These are phyloP conservation scores for Nelumbo lutea DNA, from an alignment of 164 flowering plant genomes.

Conservation along the genomic window DNA sequence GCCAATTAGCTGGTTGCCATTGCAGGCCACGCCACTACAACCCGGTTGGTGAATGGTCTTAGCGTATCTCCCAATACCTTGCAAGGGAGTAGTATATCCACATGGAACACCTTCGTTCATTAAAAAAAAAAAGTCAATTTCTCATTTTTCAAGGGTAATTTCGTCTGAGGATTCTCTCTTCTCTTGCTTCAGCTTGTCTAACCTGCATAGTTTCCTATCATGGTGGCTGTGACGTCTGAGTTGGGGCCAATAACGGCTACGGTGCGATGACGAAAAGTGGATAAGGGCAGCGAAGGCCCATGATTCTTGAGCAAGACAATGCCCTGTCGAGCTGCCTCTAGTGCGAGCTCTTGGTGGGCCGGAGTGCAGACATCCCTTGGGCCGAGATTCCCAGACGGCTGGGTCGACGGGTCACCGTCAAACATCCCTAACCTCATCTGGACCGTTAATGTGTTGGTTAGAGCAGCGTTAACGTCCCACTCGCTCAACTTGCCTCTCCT, in stretches of 20 bases:
- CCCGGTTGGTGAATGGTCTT: slow-evolving; percentile 29
- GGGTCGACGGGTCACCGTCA: slow-evolving; percentile 46
- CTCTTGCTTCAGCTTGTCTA: no score
- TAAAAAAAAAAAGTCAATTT: no score
- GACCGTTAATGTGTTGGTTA: slow-evolving; percentile 44
- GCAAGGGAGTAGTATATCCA: slow-evolving; percentile 46
- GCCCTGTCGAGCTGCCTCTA: slow-evolving; percentile 71
- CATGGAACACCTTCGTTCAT: no score
- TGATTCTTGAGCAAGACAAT: slow-evolving; percentile 55
- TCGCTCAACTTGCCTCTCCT: slow-evolving; percentile 37
- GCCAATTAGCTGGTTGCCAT: slow-evolving; percentile 19
- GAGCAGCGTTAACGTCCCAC: slow-evolving; percentile 39
- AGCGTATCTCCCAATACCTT: slow-evolving; percentile 36
- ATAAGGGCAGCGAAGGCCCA: slow-evolving; percentile 46
- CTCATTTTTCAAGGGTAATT: no score
- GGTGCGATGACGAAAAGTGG: slow-evolving; percentile 13
- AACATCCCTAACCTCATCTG: slow-evolving; percentile 74
- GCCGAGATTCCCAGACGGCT: slow-evolving; percentile 54
- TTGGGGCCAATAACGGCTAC: slow-evolving; percentile 66
- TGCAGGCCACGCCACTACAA: slow-evolving; percentile 39
- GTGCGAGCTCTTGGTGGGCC: slow-evolving; percentile 38
- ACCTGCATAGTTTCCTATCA: slow-evolving; percentile 74
- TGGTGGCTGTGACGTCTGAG: slow-evolving; percentile 42
- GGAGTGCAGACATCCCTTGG: slow-evolving; percentile 46
- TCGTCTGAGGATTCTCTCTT: no score